Evolutionary conservation across 306 rosid species (phyloP).

Genomic region (Dicorynia guianensis): DNA sequence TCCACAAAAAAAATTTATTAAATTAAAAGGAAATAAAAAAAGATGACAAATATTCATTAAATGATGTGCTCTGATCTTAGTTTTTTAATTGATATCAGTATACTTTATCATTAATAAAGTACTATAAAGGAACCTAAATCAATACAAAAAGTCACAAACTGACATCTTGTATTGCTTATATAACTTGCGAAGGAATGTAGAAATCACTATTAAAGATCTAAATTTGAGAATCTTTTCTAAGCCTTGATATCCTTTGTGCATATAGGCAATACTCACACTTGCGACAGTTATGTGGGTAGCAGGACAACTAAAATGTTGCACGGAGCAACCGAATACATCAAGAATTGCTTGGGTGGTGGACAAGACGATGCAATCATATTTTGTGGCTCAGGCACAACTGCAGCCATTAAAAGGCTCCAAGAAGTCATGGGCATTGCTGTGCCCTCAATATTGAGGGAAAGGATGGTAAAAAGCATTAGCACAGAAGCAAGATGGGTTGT

Average conservation of each 20-base stretch:
- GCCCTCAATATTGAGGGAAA: conserved; percentile 57
- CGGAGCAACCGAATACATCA: conserved; percentile 52
- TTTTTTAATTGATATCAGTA: no score
- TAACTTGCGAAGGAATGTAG: not conserved
- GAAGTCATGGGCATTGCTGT: conserved; percentile 62
- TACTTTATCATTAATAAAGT: no score
- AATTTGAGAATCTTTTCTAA: not conserved
- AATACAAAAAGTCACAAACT: no score
- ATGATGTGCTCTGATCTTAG: no score
- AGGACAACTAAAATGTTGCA: conserved; percentile 55
- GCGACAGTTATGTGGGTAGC: conserved; percentile 66
- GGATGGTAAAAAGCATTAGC: conserved; percentile 31
- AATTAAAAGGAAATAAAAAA: no score
- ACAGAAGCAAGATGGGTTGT: conserved; percentile 62
- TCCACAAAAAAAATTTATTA: no score
- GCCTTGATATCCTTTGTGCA: not conserved
- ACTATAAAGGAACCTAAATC: no score
- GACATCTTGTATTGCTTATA: no score
- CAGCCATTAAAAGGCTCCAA: conserved; percentile 67
- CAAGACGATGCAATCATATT: conserved; percentile 52
- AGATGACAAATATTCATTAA: no score
- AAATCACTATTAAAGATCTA: not conserved
- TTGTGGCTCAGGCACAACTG: conserved; percentile 64
- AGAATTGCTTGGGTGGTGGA: conserved; percentile 58
- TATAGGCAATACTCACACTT: conserved; percentile 78